A percentile compares a stretch with the other conserved stretches of the same genome.
These are phyloP conservation scores for Ascochyta rabiei DNA, from an alignment of 2,329 filamentous ascomycete genomes.

Conservation along the genomic window DNA sequence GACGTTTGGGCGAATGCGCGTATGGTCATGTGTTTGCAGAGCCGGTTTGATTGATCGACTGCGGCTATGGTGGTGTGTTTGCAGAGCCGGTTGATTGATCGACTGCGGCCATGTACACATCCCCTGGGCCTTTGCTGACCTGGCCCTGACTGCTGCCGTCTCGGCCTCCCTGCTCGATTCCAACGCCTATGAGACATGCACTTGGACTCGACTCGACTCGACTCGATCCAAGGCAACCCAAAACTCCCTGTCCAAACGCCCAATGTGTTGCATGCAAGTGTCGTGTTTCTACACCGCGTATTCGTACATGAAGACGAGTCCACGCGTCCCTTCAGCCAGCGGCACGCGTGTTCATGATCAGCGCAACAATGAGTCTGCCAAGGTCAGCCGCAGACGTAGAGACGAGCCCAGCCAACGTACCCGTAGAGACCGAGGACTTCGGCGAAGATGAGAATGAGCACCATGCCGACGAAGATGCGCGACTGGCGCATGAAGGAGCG, in stretches of 20 bases:
- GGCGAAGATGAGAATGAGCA: slow-evolving; percentile 96
- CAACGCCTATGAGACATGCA: not conserved
- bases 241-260: slow-evolving; percentile 11
- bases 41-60: no score
- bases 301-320: slow-evolving; percentile 35
- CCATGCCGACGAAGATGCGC: slow-evolving; percentile 97
- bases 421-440: slow-evolving; percentile 97
- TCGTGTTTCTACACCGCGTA: slow-evolving; percentile 31
- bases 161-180: not conserved
- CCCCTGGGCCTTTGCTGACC: not conserved
- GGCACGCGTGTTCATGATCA: slow-evolving; percentile 90
- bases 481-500: slow-evolving; percentile 96
- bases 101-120: not conserved
- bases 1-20: not conserved
- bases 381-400: slow-evolving; percentile 16
- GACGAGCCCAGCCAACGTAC: slow-evolving; percentile 57
- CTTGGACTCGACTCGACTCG: not conserved
- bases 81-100: not conserved
- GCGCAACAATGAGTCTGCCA: slow-evolving; percentile 81
- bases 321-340: slow-evolving; percentile 54
- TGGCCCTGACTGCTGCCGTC: not conserved
- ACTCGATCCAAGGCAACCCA: not conserved
- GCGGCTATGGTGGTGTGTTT: not conserved
- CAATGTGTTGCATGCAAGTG: slow-evolving; percentile 16
- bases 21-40: no score